Conservation (phyloP, 1,284 basidiomycete genomes). For the Cutaneotrichosporon sp. region DNA sequence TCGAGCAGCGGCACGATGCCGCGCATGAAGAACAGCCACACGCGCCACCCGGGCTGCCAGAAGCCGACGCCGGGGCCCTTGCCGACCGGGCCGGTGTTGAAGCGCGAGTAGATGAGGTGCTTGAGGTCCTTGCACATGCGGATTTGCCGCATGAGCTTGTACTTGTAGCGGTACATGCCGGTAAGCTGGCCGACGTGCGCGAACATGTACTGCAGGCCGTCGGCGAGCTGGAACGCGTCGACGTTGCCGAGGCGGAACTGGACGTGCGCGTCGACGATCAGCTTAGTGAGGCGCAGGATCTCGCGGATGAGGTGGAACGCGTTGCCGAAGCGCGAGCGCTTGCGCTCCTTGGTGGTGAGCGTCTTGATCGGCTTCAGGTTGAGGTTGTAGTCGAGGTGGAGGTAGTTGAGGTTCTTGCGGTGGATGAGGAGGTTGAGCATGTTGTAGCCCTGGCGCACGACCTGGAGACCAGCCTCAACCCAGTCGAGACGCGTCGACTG, state of each 20-base stretch:
- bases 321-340: conserved; percentile 99
- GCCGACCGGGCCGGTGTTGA: conserved; percentile 99
- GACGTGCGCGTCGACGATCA: conserved; percentile 97
- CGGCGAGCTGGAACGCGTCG: conserved; percentile 98
- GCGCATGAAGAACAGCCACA: conserved; percentile 99
- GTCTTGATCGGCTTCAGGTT: conserved; percentile 92
- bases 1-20: conserved; percentile 97
- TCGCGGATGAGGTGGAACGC: conserved; percentile 97
- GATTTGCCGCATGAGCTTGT: conserved; percentile 99
- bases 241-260: conserved; percentile 98
- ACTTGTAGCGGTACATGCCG: conserved; percentile 95
- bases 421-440: conserved; percentile 99
- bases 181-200: conserved; percentile 96
- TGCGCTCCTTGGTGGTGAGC: conserved; percentile 97
- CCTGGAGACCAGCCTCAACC: conserved; percentile 99
- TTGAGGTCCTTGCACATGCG: conserved; percentile 99
- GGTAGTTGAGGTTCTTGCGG: conserved; percentile 98
- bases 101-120: conserved; percentile 74
- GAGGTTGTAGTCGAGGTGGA: conserved; percentile 58
- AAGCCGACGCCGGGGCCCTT: conserved; percentile 99
- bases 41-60: conserved; percentile 99
- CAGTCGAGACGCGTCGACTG: conserved; percentile 97
- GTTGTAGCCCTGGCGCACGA: conserved; percentile 98
- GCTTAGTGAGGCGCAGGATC: conserved; percentile 94
- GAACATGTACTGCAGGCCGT: conserved; percentile 97